Base-by-base conservation (phyloP, 495 filamentous ascomycete genomes). In the Tetracladium setigerum region DNA sequence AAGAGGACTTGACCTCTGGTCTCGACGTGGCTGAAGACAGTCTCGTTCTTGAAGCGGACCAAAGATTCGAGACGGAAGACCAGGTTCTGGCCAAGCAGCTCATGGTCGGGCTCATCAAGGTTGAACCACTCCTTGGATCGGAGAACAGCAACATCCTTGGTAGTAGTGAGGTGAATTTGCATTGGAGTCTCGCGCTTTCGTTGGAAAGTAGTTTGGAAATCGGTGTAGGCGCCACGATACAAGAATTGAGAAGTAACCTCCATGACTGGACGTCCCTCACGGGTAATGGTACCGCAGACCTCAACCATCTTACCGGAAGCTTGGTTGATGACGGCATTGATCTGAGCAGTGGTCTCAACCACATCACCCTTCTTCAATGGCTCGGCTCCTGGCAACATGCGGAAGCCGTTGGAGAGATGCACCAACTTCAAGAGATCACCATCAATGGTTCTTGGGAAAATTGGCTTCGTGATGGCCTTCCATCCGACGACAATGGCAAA, bases 231-330 rank as follows among this genome's bases (percentile, higher is more conserved):
- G 34, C 92, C 92, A 22, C 92, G 84, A 68, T 97, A 99, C 52
- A 99, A 66, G 75, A 98, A 98, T 65, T 97, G 92, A 41, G 89
- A 95, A 12, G 88, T 95, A 13, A 98, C 92, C 60, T 97, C 88
- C 94, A 98, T 98, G 49, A 97, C 88, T n/a, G 87, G 74, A 54
- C 84, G 59, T 41, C 88, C 86, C 35, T 94, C 80, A 16, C 94
- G 81, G 44, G 79, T 84, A 58, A 98, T 95, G 6, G 92, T 97
- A 48, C 92, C 92, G 60, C 90, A 95, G 16, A 99, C 89, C 66
- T 97, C 94, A 8, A 99, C 92, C 89, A 97, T 95, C 77, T 99
- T 99, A 41, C 92, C 92, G 35, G 92, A 91, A 30, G 95, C 89
- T 59, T 96, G 88, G 66, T 97, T 97, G 73, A 99, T 84, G 47